phyloP scores from a whole-genome alignment of 495 filamentous ascomycete species.

The Xylaria acuta region DNA sequence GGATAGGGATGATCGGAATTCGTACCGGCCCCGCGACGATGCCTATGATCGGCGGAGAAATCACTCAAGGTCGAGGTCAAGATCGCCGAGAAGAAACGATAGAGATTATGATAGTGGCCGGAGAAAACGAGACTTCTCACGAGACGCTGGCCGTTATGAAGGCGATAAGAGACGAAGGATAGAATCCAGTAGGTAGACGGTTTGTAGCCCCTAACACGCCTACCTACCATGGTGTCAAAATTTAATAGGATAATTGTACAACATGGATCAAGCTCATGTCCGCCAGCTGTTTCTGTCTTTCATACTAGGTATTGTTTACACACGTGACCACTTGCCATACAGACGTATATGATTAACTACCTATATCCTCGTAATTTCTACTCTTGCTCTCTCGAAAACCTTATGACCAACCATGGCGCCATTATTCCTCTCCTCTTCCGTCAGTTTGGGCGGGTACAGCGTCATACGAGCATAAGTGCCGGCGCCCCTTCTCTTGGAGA shows the following conservation, averaged over 20 bases:
- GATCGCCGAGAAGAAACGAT: conserved; percentile 51
- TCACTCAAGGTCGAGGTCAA: conserved; percentile 45
- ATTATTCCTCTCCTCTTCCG: conserved; percentile 61
- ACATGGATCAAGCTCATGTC: conserved; percentile 5
- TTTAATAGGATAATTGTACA: conserved; percentile 18
- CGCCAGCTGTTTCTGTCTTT: not conserved
- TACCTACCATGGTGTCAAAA: not conserved
- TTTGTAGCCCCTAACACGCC: not conserved
- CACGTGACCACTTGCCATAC: not conserved
- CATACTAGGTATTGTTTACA: not conserved
- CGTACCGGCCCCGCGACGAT: conserved; percentile 45
- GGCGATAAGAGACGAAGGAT: conserved; percentile 72
- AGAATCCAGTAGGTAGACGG: conserved; percentile 43
- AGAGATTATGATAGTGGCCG: conserved; percentile 59
- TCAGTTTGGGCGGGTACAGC: conserved; percentile 66
- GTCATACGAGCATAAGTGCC: conserved; percentile 83
- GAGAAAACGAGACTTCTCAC: conserved; percentile 70
- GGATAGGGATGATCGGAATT: conserved; percentile 40
- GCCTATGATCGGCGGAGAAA: conserved; percentile 39
- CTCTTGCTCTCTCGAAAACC: conserved; percentile 80
- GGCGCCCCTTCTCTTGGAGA: conserved; percentile 80
- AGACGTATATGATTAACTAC: not conserved
- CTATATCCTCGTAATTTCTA: conserved; percentile 83
- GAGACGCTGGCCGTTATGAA: conserved; percentile 62
- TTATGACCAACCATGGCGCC: conserved; percentile 70